A percentile compares a stretch with the other conserved stretches of the same genome.
These are phyloP conservation scores for Camellia lanceoleosa DNA, from an alignment of 148 eudicot species.

Conservation along the genomic window DNA sequence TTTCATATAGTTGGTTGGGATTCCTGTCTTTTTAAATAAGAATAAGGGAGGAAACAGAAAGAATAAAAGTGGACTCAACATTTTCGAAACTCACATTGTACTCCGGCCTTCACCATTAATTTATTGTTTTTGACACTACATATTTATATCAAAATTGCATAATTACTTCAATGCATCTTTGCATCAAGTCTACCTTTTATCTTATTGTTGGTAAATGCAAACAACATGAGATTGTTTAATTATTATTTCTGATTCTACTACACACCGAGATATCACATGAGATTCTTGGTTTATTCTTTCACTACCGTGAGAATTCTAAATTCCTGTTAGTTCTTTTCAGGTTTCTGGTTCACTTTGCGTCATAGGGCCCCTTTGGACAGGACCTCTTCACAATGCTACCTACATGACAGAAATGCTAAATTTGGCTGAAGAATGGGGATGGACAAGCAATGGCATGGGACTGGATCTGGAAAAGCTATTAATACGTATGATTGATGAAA, in stretches of 20 bases:
- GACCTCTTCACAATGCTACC: slow-evolving; percentile 71
- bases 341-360: slow-evolving; percentile 50
- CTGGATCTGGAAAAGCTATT: slow-evolving; percentile 62
- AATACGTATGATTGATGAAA: slow-evolving; percentile 80
- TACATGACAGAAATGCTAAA: slow-evolving; percentile 61
- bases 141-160: neutral
- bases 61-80: too few species aligned
- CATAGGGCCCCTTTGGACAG: slow-evolving; percentile 96
- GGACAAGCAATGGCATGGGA: slow-evolving; percentile 60
- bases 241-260: slow-evolving; percentile 2
- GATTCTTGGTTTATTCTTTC: neutral
- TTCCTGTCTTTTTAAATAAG: too few species aligned
- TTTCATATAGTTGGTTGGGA: too few species aligned
- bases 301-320: neutral
- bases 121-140: neutral
- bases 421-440: slow-evolving; percentile 82
- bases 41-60: too few species aligned
- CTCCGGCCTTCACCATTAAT: neutral
- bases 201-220: neutral
- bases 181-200: neutral
- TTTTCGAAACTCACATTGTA: neutral
- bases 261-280: neutral
- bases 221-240: neutral
- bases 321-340: slow-evolving; percentile 37
- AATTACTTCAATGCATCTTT: neutral